phyloP scores from a whole-genome alignment of 1,139 yeast species.

The Lodderomyces oxycetoniae region DNA sequence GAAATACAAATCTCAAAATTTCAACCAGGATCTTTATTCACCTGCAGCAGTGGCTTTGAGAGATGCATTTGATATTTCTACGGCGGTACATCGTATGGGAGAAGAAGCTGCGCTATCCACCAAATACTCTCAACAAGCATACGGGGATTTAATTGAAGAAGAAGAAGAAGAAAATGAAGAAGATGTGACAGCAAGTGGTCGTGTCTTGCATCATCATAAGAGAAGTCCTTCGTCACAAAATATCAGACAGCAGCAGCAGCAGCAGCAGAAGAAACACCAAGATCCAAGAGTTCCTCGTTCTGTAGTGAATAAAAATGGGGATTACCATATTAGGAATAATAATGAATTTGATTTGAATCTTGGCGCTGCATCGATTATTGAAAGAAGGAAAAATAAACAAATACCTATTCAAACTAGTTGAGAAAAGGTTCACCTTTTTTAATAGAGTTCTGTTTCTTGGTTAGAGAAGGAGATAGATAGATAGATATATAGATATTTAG shows the following conservation, averaged over 20 bases:
- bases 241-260: constrained; percentile 1
- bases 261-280: constrained; percentile 6
- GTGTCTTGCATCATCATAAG: constrained; percentile 19
- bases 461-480: no score
- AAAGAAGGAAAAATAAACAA: constrained; percentile 54
- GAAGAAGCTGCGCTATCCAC: constrained; percentile 65
- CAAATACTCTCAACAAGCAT: constrained; percentile 21
- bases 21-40: constrained; percentile 44
- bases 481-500: no score
- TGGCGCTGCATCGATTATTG: constrained; percentile 76
- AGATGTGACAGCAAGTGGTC: constrained; percentile 17
- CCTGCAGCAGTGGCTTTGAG: constrained; percentile 91
- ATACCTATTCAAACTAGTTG: constrained; percentile 12
- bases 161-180: constrained; percentile 35
- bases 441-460: no score
- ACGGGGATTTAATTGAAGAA: constrained; percentile 32
- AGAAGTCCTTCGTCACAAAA: constrained; percentile 2
- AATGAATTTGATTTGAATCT: constrained; percentile 62
- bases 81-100: constrained; percentile 90
- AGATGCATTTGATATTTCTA: constrained; percentile 91
- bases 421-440: background rate
- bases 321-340: constrained; percentile 14
- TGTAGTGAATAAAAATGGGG: constrained; percentile 13
- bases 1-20: constrained; percentile 17
- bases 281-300: constrained; percentile 10